Conservation (phyloP, 176 grass and related monocot species). For the Pontederia paniculata region DNA sequence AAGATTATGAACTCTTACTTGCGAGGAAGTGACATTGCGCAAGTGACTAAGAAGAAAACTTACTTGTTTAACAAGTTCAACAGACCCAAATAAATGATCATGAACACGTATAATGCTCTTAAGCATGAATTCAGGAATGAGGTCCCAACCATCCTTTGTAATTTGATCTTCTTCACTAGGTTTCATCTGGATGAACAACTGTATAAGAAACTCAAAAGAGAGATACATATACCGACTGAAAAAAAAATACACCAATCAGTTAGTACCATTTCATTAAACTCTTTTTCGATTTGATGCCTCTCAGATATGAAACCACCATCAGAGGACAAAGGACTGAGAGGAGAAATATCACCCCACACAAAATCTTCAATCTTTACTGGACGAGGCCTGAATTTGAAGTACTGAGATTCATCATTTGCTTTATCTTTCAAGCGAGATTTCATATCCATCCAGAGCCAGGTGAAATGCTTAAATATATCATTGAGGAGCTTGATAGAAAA, state of each 20-base stretch:
- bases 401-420: slow-evolving; percentile 45
- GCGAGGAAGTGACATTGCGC: background rate
- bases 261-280: slow-evolving; percentile 48
- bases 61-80: slow-evolving; percentile 70
- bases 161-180: slow-evolving; percentile 25
- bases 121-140: slow-evolving; percentile 52
- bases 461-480: slow-evolving; percentile 61
- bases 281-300: slow-evolving; percentile 56
- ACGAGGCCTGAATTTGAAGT: slow-evolving; percentile 69
- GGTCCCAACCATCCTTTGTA: slow-evolving; percentile 50
- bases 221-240: slow-evolving; percentile 5
- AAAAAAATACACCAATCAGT: background rate
- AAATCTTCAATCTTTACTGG: slow-evolving; percentile 56
- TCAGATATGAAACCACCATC: slow-evolving; percentile 27
- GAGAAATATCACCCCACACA: slow-evolving; percentile 40
- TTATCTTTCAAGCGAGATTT: slow-evolving; percentile 64
- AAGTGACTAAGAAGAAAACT: background rate
- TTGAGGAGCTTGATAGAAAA: slow-evolving; percentile 46
- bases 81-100: slow-evolving; percentile 73
- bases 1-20: background rate
- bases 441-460: slow-evolving; percentile 67
- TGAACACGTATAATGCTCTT: slow-evolving; percentile 56
- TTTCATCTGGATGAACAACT: slow-evolving; percentile 38
- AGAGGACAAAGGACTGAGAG: slow-evolving; percentile 35
- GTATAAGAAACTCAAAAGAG: slow-evolving; percentile 13